Percentiles rank a stretch among this genome's conserved stretches.
Conservation (phyloP, 2,329 filamentous ascomycete genomes). For the Thelonectria olida region DNA sequence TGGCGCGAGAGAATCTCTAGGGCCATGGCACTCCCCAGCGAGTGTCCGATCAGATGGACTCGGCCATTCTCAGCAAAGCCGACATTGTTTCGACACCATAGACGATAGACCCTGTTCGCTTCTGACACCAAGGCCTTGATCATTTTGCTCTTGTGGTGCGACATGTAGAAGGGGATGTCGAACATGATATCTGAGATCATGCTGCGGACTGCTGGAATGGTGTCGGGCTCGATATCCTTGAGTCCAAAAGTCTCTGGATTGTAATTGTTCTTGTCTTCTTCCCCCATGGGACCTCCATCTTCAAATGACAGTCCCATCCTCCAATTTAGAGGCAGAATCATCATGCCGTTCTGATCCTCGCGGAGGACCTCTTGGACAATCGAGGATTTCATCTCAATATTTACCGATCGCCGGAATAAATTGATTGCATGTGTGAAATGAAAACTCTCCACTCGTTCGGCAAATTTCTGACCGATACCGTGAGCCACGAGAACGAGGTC, state of each 20-base stretch:
- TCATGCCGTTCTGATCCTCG: slow-evolving; percentile 84
- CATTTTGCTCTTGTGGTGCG: slow-evolving; percentile 95
- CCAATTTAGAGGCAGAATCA: slow-evolving; percentile 96
- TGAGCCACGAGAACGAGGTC: slow-evolving; percentile 93
- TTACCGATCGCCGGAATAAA: slow-evolving; percentile 84
- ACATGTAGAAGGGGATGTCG: slow-evolving; percentile 97
- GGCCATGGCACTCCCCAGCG: slow-evolving; percentile 93
- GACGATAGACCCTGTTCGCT: slow-evolving; percentile 92
- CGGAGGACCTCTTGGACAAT: slow-evolving; percentile 80
- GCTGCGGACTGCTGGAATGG: slow-evolving; percentile 89
- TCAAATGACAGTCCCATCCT: slow-evolving; percentile 88
- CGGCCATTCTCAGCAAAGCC: slow-evolving; percentile 82
- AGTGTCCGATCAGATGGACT: slow-evolving; percentile 93
- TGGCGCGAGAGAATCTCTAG: slow-evolving; percentile 91
- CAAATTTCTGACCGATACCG: slow-evolving; percentile 96
- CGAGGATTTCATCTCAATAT: slow-evolving; percentile 80
- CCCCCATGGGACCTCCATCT: slow-evolving; percentile 72
- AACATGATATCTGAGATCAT: slow-evolving; percentile 98
- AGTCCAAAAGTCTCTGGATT: slow-evolving; percentile 69
- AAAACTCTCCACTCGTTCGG: slow-evolving; percentile 92
- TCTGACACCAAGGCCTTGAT: slow-evolving; percentile 87
- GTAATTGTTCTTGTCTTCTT: slow-evolving; percentile 62
- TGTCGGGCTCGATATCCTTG: slow-evolving; percentile 90
- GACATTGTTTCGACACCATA: slow-evolving; percentile 95
- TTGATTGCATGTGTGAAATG: slow-evolving; percentile 98